Base-by-base conservation (phyloP, 768 basidiomycete genomes). In the Tubosaeta sp. region DNA sequence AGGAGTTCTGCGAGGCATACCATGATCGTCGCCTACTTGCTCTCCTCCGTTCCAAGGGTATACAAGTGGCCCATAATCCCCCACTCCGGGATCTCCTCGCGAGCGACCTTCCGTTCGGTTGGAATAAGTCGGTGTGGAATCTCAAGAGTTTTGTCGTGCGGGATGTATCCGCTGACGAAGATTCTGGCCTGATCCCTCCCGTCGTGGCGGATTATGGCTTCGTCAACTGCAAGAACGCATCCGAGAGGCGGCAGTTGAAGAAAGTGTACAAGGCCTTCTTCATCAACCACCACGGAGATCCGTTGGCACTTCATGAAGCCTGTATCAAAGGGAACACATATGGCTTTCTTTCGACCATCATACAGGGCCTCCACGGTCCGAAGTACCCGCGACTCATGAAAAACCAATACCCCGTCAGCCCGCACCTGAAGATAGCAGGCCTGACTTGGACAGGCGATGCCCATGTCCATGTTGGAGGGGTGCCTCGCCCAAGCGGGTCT, bases 281-380 rank as follows among this genome's bases (percentile, higher is more conserved):
- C 50, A 52, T 51, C 41, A 57, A 56, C 16, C 46, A 44, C 3
- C 27, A 58, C 12, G 61, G 49, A 16, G 58, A 67, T 47, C 69
- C 74, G 8, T 54, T 73, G 14, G 58, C 61, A 26, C 65, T 77
- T 17, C 73, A 76, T 48, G 51, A 66, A 25, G 74, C 72, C 1
- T 66, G 64, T 29, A 57, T 72, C 16, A 43, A 58, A 26, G 74
- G 75, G 16, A 53, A 59, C 19, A 53, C 73, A 9, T 67, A 63
- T 41, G 52, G 59, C 35, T 69, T 68, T 51, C 57, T 71, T 27
- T 44, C 48, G 26, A 55, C 38, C 8, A 51, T 55, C 39, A 63
- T 65, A 29, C 52, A 56, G 50, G 42, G 48, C 25, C 25, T 50
- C 27, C 61, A 65, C 42, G 62, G 60, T 48, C 62, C 62, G 39